Percentiles rank a stretch among this genome's conserved stretches.
These are phyloP conservation scores for Taiozyma sp. DNA, from an alignment of 1,139 yeast species.

Conservation along the genomic window DNA sequence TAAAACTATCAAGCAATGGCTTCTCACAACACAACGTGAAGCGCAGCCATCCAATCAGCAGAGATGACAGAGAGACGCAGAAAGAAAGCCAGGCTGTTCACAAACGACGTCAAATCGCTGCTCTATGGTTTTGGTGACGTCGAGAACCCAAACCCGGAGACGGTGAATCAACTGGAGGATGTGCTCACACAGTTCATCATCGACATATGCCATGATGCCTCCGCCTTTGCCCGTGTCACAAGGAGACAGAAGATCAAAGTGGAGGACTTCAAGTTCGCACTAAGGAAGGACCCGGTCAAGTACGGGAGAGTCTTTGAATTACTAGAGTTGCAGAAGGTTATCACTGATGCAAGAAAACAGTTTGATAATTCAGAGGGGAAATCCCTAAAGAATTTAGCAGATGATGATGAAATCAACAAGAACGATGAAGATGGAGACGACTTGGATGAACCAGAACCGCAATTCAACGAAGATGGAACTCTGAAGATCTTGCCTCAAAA, in stretches of 20 bases:
- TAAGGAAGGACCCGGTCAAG: conserved; percentile 78
- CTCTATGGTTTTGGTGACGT: conserved; percentile 88
- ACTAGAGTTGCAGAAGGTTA: conserved; percentile 66
- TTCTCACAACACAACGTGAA: background rate
- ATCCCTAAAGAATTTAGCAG: conserved; percentile 27
- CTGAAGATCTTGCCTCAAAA: conserved; percentile 1
- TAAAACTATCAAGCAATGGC: too few species aligned
- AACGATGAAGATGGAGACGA: conserved; percentile 12
- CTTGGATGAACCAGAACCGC: background rate
- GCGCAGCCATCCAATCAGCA: background rate
- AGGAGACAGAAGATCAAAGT: conserved; percentile 74
- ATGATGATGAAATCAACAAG: conserved; percentile 19
- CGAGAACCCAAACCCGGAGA: conserved; percentile 69
- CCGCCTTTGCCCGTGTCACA: conserved; percentile 45
- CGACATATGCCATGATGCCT: conserved; percentile 62
- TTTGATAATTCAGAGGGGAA: conserved; percentile 67
- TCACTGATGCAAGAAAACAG: conserved; percentile 76
- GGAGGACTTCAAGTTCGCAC: conserved; percentile 84
- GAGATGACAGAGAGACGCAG: conserved; percentile 28
- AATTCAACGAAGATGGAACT: background rate
- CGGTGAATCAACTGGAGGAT: conserved; percentile 79
- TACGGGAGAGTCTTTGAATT: conserved; percentile 83
- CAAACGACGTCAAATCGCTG: conserved; percentile 66
- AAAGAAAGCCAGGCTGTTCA: conserved; percentile 43
- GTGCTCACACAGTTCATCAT: conserved; percentile 72